Percentiles rank a stretch among this genome's conserved stretches.
Conservation (phyloP, 2,329 filamentous ascomycete species). For the Neofusicoccum ribis region DNA sequence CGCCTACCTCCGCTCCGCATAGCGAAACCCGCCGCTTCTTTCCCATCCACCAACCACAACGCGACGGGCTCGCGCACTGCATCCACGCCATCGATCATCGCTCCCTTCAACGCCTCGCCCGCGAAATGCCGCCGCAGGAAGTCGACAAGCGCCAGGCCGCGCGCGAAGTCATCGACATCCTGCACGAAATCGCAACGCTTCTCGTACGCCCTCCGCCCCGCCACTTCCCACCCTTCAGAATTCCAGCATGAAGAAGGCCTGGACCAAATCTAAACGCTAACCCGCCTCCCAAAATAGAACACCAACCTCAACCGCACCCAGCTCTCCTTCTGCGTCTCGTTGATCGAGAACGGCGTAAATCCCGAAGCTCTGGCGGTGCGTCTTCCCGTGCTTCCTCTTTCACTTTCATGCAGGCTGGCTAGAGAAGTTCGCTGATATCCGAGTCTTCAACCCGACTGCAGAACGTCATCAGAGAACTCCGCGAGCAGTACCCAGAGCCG, state of each 20-base stretch:
- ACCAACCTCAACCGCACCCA: constrained; percentile 89
- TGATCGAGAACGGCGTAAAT: constrained; percentile 97
- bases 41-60: not conserved
- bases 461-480: constrained; percentile 50
- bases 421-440: not conserved
- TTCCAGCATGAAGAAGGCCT: too few species aligned
- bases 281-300: constrained; percentile 62
- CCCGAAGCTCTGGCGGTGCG: constrained; percentile 91
- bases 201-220: constrained; percentile 61
- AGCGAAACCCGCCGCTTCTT: not conserved
- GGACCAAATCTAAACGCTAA: not conserved
- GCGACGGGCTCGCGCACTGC: not conserved
- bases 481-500: constrained; percentile 40
- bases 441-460: constrained; percentile 23
- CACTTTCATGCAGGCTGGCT: not conserved
- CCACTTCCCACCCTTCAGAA: not conserved
- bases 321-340: constrained; percentile 89
- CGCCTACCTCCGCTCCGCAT: not conserved
- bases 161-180: constrained; percentile 78
- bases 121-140: constrained; percentile 31
- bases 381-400: constrained; percentile 23
- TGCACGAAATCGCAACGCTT: constrained; percentile 84
- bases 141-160: constrained; percentile 72
- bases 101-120: too few species aligned
- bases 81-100: not conserved